Percentiles rank a stretch among this genome's conserved stretches.
These are phyloP conservation scores for Sporisorium scitamineum DNA, from an alignment of 1,284 basidiomycete species.

Conservation along the genomic window DNA sequence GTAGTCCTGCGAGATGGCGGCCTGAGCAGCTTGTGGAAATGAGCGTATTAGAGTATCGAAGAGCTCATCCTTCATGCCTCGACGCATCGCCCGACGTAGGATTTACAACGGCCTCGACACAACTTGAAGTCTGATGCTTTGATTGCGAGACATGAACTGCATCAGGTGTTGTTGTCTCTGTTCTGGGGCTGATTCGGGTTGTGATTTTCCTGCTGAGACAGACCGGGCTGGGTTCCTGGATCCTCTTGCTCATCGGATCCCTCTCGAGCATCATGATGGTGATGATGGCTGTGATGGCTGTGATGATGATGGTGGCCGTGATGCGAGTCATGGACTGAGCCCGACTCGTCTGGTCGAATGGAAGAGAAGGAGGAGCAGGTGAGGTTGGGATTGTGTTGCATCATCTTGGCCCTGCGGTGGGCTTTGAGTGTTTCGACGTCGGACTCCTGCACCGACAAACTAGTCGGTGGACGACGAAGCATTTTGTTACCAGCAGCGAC, in stretches of 20 bases:
- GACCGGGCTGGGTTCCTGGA: slow-evolving; percentile 37
- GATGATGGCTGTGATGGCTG: slow-evolving; percentile 21
- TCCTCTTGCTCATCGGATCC: slow-evolving; percentile 28
- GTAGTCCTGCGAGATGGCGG: not conserved
- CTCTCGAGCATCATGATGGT: slow-evolving; percentile 12
- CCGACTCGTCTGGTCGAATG: slow-evolving; percentile 36
- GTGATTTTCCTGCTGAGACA: slow-evolving; percentile 52
- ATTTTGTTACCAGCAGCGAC: slow-evolving; percentile 6
- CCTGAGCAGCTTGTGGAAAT: not conserved
- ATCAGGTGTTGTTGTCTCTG: slow-evolving; percentile 25
- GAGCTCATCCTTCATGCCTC: not conserved
- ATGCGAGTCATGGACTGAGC: slow-evolving; percentile 35
- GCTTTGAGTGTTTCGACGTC: slow-evolving; percentile 54
- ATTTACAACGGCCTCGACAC: not conserved
- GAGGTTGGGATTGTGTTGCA: slow-evolving; percentile 48
- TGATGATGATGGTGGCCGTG: slow-evolving; percentile 18
- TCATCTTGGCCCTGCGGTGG: slow-evolving; percentile 41
- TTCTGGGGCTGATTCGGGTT: slow-evolving; percentile 41
- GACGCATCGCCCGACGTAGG: not conserved
- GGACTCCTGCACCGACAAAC: slow-evolving; percentile 42
- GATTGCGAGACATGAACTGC: not conserved
- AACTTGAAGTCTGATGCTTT: not conserved
- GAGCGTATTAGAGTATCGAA: no score
- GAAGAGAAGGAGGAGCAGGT: slow-evolving; percentile 42
- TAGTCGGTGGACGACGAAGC: slow-evolving; percentile 41